A percentile compares a stretch with the other conserved stretches of the same genome.
phyloP scores from a whole-genome alignment of 192 early-diverging fungal species.

The Backusella macrospora region DNA sequence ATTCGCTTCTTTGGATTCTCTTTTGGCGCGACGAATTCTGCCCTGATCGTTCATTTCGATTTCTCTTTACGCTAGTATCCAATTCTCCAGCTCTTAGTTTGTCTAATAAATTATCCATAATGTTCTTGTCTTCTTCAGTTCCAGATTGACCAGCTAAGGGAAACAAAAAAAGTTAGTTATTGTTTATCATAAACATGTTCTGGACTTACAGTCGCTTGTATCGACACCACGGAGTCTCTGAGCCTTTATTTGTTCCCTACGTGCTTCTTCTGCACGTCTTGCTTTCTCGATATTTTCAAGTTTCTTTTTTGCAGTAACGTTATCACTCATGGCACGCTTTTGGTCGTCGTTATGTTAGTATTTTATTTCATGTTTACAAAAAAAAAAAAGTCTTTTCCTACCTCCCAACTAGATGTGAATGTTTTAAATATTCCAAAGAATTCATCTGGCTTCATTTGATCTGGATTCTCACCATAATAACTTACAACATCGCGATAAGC shows the following conservation, averaged over 20 bases:
- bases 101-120: conserved; percentile 79
- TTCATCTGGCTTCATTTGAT: conserved; percentile 76
- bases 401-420: conserved; percentile 75
- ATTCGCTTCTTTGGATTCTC: conserved; percentile 32
- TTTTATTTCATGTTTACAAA: neutral
- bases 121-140: conserved; percentile 66
- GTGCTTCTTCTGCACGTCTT: conserved; percentile 34
- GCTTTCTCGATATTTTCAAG: conserved; percentile 48
- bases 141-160: conserved; percentile 31
- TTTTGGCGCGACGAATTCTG: conserved; percentile 20
- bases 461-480: conserved; percentile 75
- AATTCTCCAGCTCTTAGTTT: conserved; percentile 70
- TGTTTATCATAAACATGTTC: neutral
- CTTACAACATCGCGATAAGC: conserved; percentile 70
- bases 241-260: conserved; percentile 33
- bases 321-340: conserved; percentile 60
- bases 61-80: conserved; percentile 46
- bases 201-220: conserved; percentile 42
- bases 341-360: conserved; percentile 1
- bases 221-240: conserved; percentile 40
- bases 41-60: conserved; percentile 10
- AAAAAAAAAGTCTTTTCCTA: conserved; percentile 28
- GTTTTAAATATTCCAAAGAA: conserved; percentile 89
- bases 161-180: conserved; percentile 8
- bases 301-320: conserved; percentile 42